A percentile compares a stretch with the other conserved stretches of the same genome.
Evolutionary conservation across 2,329 filamentous ascomycete genomes (phyloP).

Genomic region (Pezicula carpinea): DNA sequence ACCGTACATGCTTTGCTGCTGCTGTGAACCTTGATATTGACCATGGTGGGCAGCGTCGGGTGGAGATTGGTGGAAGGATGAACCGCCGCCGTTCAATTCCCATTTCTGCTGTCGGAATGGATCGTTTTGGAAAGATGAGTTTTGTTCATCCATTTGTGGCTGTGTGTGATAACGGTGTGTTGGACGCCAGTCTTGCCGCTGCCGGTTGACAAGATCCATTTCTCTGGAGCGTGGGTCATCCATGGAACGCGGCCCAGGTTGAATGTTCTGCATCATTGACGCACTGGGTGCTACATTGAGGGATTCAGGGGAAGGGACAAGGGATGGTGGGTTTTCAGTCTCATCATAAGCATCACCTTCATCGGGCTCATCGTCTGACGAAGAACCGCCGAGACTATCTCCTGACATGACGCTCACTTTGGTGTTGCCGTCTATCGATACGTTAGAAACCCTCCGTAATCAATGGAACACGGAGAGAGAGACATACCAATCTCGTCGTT

Average conservation of each 20-base stretch:
- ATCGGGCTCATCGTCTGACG: slow-evolving; percentile 8
- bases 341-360: slow-evolving; percentile 1
- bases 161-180: neutral
- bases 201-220: neutral
- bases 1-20: slow-evolving; percentile 14
- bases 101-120: neutral
- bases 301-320: neutral
- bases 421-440: slow-evolving; percentile 3
- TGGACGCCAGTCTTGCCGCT: neutral
- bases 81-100: slow-evolving; percentile 1
- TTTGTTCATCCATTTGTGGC: neutral
- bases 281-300: neutral
- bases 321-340: neutral
- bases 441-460: neutral
- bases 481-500: slow-evolving; percentile 52
- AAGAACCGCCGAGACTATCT: neutral
- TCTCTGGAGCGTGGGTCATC: neutral
- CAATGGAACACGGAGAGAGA: neutral
- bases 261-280: neutral
- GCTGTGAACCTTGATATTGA: slow-evolving; percentile 4
- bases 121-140: neutral
- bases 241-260: neutral
- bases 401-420: neutral
- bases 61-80: slow-evolving; percentile 8
- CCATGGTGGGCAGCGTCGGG: slow-evolving; percentile 3